These are phyloP conservation scores for Cercospora zeae-maydis DNA, from an alignment of 2,329 filamentous ascomycete genomes.

Conservation along the genomic window DNA sequence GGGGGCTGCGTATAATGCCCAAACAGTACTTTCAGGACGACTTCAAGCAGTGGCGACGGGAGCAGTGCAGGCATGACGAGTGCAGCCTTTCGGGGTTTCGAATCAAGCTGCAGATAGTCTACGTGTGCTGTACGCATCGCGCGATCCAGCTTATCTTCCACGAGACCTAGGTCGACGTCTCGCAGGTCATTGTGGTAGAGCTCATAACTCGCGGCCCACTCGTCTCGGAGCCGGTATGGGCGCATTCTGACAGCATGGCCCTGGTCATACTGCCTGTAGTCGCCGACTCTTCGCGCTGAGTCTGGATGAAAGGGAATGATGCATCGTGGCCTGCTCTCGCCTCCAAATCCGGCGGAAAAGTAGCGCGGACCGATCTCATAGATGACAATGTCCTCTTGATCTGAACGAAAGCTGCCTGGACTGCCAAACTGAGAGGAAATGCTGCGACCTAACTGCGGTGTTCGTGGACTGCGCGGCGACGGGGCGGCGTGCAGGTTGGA, in stretches of 20 bases:
- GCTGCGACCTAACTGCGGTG: conserved; percentile 58
- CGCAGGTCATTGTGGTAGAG: conserved; percentile 76
- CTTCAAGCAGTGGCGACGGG: conserved; percentile 73
- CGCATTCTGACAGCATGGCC: conserved; percentile 13
- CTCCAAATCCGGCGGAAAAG: conserved; percentile 79
- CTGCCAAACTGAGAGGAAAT: conserved; percentile 58
- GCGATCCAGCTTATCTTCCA: conserved; percentile 83
- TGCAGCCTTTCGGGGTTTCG: conserved; percentile 65
- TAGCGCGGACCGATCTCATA: conserved; percentile 78
- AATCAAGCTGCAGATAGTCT: conserved; percentile 68
- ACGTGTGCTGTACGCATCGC: conserved; percentile 76
- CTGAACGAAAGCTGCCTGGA: conserved; percentile 54
- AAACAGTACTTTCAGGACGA: conserved; percentile 74
- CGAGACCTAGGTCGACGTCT: conserved; percentile 69
- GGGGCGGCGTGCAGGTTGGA: conserved; percentile 9
- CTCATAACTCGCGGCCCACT: conserved; percentile 65
- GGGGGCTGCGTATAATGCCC: conserved; percentile 74
- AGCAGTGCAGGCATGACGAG: conserved; percentile 74
- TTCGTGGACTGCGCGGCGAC: conserved; percentile 39
- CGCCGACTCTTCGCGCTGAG: conserved; percentile 71
- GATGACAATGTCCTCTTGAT: conserved; percentile 80
- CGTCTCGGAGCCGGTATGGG: conserved; percentile 48
- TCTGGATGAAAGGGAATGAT: conserved; percentile 70
- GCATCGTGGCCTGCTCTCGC: conserved; percentile 72
- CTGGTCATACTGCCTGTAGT: conserved; percentile 59